phyloP scores from a whole-genome alignment of 2,329 filamentous ascomycete species.

The Plenodomus lindquistii region DNA sequence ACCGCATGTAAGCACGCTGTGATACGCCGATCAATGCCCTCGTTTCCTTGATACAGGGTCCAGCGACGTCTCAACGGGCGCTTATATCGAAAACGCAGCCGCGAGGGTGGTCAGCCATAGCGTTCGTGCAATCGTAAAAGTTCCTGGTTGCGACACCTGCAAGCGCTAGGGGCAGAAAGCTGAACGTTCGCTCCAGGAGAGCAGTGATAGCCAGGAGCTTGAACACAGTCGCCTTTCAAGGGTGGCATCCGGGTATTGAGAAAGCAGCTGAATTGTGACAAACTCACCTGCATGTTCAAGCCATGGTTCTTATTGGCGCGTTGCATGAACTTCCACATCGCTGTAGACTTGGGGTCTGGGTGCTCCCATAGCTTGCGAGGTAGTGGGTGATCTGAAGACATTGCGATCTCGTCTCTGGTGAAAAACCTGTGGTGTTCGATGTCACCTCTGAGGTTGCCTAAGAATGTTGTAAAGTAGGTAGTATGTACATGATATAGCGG shows the following conservation, averaged over 20 bases:
- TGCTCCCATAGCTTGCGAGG: conserved; percentile 56
- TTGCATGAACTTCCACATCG: conserved; percentile 56
- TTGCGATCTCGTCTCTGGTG: background rate
- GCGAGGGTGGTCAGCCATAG: no score
- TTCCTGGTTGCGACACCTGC: background rate
- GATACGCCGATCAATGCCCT: background rate
- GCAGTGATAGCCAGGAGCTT: background rate
- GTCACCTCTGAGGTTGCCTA: background rate
- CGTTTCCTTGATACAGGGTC: background rate
- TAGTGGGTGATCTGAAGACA: conserved; percentile 13
- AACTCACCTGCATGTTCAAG: conserved; percentile 60
- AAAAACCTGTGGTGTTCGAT: background rate
- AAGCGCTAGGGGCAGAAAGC: background rate
- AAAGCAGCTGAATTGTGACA: background rate
- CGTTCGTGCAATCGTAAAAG: background rate
- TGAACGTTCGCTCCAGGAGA: background rate
- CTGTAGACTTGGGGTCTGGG: conserved; percentile 47
- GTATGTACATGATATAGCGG: background rate
- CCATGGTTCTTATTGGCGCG: conserved; percentile 62
- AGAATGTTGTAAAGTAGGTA: background rate
- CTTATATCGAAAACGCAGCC: background rate
- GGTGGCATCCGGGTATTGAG: background rate
- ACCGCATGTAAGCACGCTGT: background rate
- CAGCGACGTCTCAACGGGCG: background rate
- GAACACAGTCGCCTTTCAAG: background rate